phyloP scores from a whole-genome alignment of 176 grass and related monocot species.

The Avena insularis region DNA sequence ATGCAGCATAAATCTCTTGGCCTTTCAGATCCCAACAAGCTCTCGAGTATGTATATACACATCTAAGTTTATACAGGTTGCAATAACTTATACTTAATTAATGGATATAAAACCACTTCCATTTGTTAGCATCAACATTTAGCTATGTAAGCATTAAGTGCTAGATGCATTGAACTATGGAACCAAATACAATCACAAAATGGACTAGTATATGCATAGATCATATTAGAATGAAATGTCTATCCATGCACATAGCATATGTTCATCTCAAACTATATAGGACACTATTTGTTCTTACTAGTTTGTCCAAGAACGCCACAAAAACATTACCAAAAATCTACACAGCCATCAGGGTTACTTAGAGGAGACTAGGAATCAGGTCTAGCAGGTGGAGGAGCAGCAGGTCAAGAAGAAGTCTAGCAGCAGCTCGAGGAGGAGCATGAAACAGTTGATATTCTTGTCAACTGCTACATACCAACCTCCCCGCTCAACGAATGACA shows the following conservation, averaged over 20 bases:
- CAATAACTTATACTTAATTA: constrained; percentile 6
- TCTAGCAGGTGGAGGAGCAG: too few species aligned
- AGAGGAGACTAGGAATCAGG: too few species aligned
- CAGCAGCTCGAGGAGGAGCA: too few species aligned
- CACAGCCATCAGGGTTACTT: too few species aligned
- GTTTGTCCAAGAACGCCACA: too few species aligned
- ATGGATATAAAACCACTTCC: not conserved
- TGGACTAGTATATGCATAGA: constrained; percentile 3
- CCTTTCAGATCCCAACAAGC: not conserved
- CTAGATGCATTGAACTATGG: not conserved
- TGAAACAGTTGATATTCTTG: too few species aligned
- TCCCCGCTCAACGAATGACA: constrained; percentile 44
- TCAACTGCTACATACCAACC: constrained; percentile 48
- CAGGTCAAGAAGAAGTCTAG: too few species aligned
- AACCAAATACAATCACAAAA: constrained; percentile 18
- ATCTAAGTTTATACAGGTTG: constrained; percentile 16
- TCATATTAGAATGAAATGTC: constrained; percentile 26
- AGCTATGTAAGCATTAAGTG: not conserved
- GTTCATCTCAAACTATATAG: too few species aligned
- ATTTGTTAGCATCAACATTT: not conserved
- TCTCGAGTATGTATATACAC: not conserved
- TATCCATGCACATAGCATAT: not conserved
- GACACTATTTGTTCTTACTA: too few species aligned
- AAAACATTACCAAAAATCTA: too few species aligned
- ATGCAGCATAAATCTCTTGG: not conserved